Evolutionary conservation across 495 filamentous ascomycete genomes (phyloP).

Genomic region (Achaetomiella virescens): DNA sequence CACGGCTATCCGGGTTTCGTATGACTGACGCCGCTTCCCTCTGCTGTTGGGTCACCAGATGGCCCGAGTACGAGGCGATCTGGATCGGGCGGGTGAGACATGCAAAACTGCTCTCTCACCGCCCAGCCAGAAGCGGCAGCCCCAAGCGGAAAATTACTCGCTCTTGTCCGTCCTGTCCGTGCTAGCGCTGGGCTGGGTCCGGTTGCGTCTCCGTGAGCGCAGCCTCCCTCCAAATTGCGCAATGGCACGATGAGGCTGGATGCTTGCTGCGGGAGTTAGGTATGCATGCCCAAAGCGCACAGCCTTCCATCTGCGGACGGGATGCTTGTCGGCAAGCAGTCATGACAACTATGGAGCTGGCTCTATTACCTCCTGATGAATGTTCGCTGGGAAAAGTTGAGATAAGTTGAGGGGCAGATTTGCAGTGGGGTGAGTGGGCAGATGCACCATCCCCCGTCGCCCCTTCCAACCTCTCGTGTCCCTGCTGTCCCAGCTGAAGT

Average conservation of each 20-base stretch:
- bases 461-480: too few species aligned
- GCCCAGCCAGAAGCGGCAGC: neutral
- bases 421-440: too few species aligned
- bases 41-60: neutral
- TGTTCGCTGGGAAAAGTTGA: neutral
- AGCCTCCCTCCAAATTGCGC: constrained; percentile 5
- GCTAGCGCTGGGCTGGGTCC: neutral
- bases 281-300: constrained; percentile 2
- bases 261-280: neutral
- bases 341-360: neutral
- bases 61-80: neutral
- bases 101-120: neutral
- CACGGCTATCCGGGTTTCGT: neutral
- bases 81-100: neutral
- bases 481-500: too few species aligned
- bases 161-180: too few species aligned
- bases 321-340: neutral
- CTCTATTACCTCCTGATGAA: neutral
- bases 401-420: neutral
- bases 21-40: neutral
- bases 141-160: too few species aligned
- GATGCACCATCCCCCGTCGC: too few species aligned
- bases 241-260: neutral
- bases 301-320: constrained; percentile 6
- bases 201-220: neutral